Evolutionary conservation across 2,329 filamentous ascomycete genomes (phyloP).

Genomic region (Fusarium beomiforme): DNA sequence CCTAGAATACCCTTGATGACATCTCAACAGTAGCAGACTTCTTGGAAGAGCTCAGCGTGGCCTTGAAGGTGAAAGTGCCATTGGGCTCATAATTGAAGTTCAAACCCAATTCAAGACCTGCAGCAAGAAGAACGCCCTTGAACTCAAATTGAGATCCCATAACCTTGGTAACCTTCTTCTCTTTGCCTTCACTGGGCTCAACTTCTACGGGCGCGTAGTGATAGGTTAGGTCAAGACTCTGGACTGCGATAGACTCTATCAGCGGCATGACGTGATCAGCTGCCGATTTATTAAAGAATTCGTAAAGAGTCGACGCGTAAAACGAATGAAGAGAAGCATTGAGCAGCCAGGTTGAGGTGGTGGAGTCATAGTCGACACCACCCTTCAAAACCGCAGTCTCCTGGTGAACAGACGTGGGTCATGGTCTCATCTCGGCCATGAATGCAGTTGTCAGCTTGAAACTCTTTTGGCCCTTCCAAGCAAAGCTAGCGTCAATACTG

Average conservation of each 20-base stretch:
- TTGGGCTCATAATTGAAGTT: not conserved
- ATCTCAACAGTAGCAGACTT: not conserved
- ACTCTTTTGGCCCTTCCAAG: not conserved
- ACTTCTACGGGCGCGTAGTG: not conserved
- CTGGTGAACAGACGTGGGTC: not conserved
- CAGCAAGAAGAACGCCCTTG: not conserved
- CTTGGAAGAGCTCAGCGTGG: not conserved
- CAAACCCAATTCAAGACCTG: not conserved
- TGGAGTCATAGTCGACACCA: not conserved
- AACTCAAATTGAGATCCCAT: not conserved
- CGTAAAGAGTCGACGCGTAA: not conserved
- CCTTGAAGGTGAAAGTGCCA: not conserved
- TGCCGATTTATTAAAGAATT: not conserved
- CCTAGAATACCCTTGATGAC: not conserved
- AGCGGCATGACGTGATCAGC: not conserved
- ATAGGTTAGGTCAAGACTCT: not conserved
- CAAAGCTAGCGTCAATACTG: not conserved
- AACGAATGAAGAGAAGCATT: not conserved
- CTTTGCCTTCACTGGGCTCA: not conserved
- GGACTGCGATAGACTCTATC: not conserved
- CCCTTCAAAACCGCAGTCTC: not conserved
- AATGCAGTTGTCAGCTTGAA: not conserved
- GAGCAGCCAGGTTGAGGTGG: not conserved
- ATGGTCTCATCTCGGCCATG: fast-evolving
- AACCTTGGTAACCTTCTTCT: not conserved